Base-by-base conservation (phyloP, 2,329 filamentous ascomycete genomes). In the Fusarium brachygibbosum region DNA sequence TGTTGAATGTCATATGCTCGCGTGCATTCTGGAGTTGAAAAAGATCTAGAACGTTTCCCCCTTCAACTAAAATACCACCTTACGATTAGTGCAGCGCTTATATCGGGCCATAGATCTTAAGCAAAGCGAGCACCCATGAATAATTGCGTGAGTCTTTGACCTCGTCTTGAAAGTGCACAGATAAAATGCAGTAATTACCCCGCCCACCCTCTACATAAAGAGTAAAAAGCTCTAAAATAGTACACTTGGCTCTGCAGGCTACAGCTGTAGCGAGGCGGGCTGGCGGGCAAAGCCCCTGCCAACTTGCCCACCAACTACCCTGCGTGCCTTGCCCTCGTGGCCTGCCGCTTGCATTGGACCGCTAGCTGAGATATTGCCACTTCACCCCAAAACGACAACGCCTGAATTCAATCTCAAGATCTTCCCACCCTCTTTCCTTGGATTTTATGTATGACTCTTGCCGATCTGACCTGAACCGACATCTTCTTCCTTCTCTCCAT, bases 281-380 rank as follows among this genome's bases (percentile, higher is more conserved):
- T 37, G 34, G 34, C 34, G 23, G 48, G 32, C 49, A 45, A 19
- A 49, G 45, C 51, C 66, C 66, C 61, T 51, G 53, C 57, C 66
- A 38, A 28, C 45, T 16, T 35, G 45, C 16, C 45, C 31, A 29
- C 46, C 31, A 69, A 67, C 62, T 51, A 41, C 57, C 57, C 62
- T 70, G 53, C 62, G 45, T 49, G 44, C 44, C 57, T 70, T 58
- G 62, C 66, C 66, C 66, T 70, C 66, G 66, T 70, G 66, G 66
- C 40, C 66, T 49, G 46, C 63, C 34, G 52, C 65, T 40, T 34
- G 42, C 32, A 45, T 63, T 51, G 51, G 34, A 42, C 45, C 41
- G 31, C 52, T 55, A 48, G 31, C 25, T 48, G 19, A 34, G 31
- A 56, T 60, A 60, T 70, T 63, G 67, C 67, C 67, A 70, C 67